phyloP scores from a whole-genome alignment of 1,139 yeast genomes.

The Lodderomyces orthopsilosis region DNA sequence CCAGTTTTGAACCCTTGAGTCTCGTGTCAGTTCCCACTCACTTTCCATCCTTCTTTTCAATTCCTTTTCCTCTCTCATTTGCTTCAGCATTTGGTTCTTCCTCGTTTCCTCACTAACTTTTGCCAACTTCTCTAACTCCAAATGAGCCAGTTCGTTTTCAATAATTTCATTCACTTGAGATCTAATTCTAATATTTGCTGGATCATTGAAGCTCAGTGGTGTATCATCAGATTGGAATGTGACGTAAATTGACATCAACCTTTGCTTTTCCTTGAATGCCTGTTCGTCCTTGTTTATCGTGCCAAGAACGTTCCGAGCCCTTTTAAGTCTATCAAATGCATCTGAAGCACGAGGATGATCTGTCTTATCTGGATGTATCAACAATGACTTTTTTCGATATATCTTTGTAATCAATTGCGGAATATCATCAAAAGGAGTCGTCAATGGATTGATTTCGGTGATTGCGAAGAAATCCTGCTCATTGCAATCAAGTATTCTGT shows the following conservation, averaged over 20 bases:
- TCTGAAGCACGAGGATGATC: slow-evolving; percentile 53
- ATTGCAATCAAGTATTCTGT: slow-evolving; percentile 48
- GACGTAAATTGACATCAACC: slow-evolving; percentile 31
- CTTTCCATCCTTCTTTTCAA: slow-evolving; percentile 39
- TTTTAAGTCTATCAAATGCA: slow-evolving; percentile 57
- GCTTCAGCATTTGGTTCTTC: slow-evolving; percentile 28
- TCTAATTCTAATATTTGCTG: slow-evolving; percentile 16
- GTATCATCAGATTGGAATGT: neutral
- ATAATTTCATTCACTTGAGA: slow-evolving; percentile 18
- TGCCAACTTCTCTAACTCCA: slow-evolving; percentile 33
- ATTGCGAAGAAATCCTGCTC: slow-evolving; percentile 55
- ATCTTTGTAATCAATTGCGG: slow-evolving; percentile 38
- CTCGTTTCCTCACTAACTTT: slow-evolving; percentile 28
- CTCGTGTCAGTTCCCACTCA: slow-evolving; percentile 65
- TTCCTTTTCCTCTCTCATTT: slow-evolving; percentile 37
- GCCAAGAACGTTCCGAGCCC: slow-evolving; percentile 29
- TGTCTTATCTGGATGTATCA: slow-evolving; percentile 71
- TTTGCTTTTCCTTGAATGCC: slow-evolving; percentile 35
- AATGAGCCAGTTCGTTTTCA: slow-evolving; percentile 34
- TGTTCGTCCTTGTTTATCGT: slow-evolving; percentile 16
- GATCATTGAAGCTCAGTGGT: slow-evolving; percentile 7
- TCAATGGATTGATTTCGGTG: slow-evolving; percentile 49
- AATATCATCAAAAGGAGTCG: slow-evolving; percentile 29
- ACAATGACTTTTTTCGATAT: slow-evolving; percentile 57
- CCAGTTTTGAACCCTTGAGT: slow-evolving; percentile 61